phyloP scores from a whole-genome alignment of 192 early-diverging fungal species.

The Backusella tuberculispora region DNA sequence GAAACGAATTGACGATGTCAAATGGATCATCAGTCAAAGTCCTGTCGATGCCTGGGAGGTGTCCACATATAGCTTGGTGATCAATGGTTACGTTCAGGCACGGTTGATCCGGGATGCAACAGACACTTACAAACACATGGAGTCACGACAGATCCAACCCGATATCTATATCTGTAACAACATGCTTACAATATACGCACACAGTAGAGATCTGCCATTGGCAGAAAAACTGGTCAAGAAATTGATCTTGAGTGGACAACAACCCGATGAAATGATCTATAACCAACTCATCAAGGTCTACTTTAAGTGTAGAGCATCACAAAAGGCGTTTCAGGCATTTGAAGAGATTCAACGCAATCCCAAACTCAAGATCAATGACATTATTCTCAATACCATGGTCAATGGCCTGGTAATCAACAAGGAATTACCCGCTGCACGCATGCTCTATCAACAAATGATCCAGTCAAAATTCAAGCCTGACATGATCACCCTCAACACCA shows the following conservation, averaged over 20 bases:
- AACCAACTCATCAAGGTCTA: constrained; percentile 41
- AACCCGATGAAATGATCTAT: constrained; percentile 25
- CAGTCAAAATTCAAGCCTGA: constrained; percentile 30
- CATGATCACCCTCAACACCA: constrained; percentile 40
- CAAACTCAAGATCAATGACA: constrained; percentile 27
- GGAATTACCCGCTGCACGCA: constrained; percentile 27
- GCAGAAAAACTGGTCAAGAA: constrained; percentile 29
- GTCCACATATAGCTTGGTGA: constrained; percentile 26
- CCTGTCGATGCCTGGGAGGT: constrained; percentile 17
- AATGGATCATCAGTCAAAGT: background rate
- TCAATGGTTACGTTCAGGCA: constrained; percentile 27
- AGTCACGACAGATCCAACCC: background rate
- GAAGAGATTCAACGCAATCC: constrained; percentile 29
- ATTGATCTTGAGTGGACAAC: constrained; percentile 21
- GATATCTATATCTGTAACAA: constrained; percentile 15
- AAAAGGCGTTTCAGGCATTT: constrained; percentile 32
- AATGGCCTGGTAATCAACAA: constrained; percentile 40
- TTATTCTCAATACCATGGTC: constrained; percentile 40
- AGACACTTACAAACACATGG: constrained; percentile 28
- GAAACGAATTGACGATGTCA: background rate
- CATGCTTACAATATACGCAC: constrained; percentile 30
- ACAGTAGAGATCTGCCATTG: background rate
- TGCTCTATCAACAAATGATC: constrained; percentile 33
- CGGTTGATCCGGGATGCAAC: constrained; percentile 1
- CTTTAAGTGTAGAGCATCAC: constrained; percentile 19